phyloP scores from a whole-genome alignment of 2,329 filamentous ascomycete genomes.

The Aspergillus hortae region DNA sequence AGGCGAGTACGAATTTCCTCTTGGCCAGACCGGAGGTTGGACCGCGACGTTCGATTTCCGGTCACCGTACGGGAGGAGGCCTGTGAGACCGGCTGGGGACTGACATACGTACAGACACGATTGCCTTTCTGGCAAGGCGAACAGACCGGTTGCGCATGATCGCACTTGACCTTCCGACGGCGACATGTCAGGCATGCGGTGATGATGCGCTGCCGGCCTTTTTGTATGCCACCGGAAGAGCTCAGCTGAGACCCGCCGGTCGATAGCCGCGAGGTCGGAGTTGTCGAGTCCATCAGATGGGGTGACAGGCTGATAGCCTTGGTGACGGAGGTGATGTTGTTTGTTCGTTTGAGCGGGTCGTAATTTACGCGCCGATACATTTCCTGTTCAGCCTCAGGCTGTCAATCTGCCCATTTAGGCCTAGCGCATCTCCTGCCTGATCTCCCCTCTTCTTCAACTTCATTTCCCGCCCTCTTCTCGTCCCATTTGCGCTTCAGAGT shows the following conservation, averaged over 20 bases:
- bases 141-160: slow-evolving; percentile 3
- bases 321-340: no score
- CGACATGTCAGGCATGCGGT: slow-evolving; percentile 6
- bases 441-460: no score
- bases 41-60: background rate
- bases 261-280: background rate
- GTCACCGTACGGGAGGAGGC: background rate
- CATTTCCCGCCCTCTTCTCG: no score
- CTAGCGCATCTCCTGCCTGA: no score
- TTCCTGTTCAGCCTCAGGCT: no score
- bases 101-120: slow-evolving; percentile 1
- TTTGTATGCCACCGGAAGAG: background rate
- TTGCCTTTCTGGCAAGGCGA: slow-evolving; percentile 1
- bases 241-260: background rate
- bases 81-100: background rate
- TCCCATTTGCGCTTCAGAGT: no score
- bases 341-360: no score
- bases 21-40: slow-evolving; percentile 5
- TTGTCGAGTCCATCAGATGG: background rate
- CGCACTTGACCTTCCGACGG: slow-evolving; percentile 9
- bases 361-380: no score
- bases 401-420: no score
- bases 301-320: no score
- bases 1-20: slow-evolving; percentile 7
- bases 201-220: background rate